phyloP scores from a whole-genome alignment of 2,329 filamentous ascomycete species.

The Pyrenochaeta sp. region DNA sequence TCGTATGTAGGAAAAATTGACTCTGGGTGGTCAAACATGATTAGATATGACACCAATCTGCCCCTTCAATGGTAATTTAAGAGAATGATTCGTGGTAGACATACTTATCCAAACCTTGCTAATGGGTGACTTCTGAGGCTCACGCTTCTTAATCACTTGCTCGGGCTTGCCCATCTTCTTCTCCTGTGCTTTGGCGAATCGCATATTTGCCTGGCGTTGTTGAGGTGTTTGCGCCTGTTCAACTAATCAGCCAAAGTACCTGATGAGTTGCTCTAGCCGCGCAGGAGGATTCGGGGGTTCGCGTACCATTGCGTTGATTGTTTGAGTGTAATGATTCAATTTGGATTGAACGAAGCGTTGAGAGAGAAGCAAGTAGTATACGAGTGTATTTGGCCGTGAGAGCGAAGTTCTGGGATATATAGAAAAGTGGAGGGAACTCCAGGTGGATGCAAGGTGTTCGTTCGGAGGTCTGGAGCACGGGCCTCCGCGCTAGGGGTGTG shows the following conservation, averaged over 20 bases:
- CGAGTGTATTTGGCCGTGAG: too few species aligned
- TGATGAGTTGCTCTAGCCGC: not conserved
- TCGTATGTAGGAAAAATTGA: not conserved
- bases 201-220: conserved; percentile 81
- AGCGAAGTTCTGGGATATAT: not conserved
- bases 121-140: conserved; percentile 62
- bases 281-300: not conserved
- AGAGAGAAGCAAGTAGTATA: too few species aligned
- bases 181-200: conserved; percentile 78
- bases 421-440: conserved; percentile 6
- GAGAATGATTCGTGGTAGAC: conserved; percentile 38
- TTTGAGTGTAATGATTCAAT: not conserved
- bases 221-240: conserved; percentile 80
- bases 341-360: not conserved
- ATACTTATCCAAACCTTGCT: conserved; percentile 67
- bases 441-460: conserved; percentile 43
- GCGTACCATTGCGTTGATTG: conserved; percentile 21
- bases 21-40: not conserved
- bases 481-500: conserved; percentile 15
- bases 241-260: not conserved
- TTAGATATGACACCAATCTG: too few species aligned
- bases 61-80: too few species aligned
- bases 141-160: conserved; percentile 58
- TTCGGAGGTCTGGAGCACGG: conserved; percentile 26
- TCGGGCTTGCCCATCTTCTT: conserved; percentile 74